Percentiles rank a stretch among this genome's conserved stretches.
Conservation (phyloP, 129 eudicot genomes). For the Tagetes erecta region DNA sequence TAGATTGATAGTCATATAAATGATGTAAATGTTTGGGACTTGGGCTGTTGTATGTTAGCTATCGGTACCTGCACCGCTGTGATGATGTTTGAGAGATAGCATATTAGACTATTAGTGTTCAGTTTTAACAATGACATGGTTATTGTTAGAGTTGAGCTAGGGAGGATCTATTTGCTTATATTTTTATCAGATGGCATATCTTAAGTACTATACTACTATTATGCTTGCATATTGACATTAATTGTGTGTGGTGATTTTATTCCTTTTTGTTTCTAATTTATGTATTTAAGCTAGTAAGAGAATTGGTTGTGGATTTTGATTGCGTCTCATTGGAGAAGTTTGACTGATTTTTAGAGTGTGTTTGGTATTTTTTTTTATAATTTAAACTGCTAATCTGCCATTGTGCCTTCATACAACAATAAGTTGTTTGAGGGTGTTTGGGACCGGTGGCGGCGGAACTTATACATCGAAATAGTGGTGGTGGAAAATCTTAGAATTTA, state of each 20-base stretch:
- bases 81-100: neutral
- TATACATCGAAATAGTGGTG: too few species aligned
- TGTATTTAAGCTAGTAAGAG: neutral
- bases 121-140: neutral
- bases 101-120: neutral
- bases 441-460: neutral
- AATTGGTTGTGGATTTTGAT: slow-evolving; percentile 1
- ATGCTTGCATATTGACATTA: too few species aligned
- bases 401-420: neutral
- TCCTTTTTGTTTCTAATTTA: neutral
- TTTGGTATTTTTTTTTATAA: neutral
- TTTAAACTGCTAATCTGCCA: neutral
- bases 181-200: too few species aligned
- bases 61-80: neutral
- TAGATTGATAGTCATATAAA: neutral
- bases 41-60: neutral
- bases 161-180: neutral
- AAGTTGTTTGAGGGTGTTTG: neutral
- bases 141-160: neutral
- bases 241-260: neutral
- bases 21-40: neutral
- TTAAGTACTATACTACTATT: too few species aligned
- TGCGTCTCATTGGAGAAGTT: neutral
- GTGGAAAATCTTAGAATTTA: too few species aligned
- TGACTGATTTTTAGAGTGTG: neutral